Evolutionary conservation across 78 protist genomes (phyloP), one percentile per base, ranked within the genome.

Genomic region (Cavenderia fasciculata): DNA sequence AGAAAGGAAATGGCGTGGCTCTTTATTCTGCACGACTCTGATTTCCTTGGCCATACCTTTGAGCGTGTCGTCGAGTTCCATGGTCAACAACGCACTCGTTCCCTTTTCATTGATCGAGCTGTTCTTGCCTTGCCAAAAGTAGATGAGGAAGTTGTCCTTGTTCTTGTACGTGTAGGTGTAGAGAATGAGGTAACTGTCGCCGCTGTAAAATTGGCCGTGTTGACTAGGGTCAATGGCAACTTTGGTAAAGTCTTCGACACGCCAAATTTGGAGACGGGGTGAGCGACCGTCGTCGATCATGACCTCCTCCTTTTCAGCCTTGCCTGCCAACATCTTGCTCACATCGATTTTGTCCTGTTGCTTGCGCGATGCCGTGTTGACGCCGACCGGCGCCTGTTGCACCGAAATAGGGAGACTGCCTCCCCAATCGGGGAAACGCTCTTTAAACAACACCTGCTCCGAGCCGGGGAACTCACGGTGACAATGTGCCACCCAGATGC

Each of bases 31-130:
- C 43, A 78, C 89, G 29, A 92, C 95, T n/a, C 95, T 18, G 38
- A 92, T 92, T 56, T 92, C 95, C 33, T 92, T 92, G 0, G 88
- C 88, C 95, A 92, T 92, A n/a, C 88, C 95, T 51, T 92, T 92
- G 2, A 92, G 49, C 19, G 85, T 36, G 19, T 92, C 95, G 59
- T 92, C 95, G 40, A 92, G n/a, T 59, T 92, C 95, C 59, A 92
- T 78, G 2, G 95, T 84, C 31, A 92, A 65, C n/a, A 84, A 10
- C 4, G 95, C 95, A 31, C 71, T 46, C 0, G 95, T 79, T 36
- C 95, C 95, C 41, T 92, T 92, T 61, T 79, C 95, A 44, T 77
- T 72, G 62, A 87, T 71, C 1, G 92, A 92, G 5, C 73, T 49
- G n/a, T 92, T 71, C 66, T 71, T 65, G 21, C 92, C 95, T 57